A percentile compares a stretch with the other conserved stretches of the same genome.
Conservation (phyloP, 2,329 filamentous ascomycete genomes). For the Paracamarosporium sp. region DNA sequence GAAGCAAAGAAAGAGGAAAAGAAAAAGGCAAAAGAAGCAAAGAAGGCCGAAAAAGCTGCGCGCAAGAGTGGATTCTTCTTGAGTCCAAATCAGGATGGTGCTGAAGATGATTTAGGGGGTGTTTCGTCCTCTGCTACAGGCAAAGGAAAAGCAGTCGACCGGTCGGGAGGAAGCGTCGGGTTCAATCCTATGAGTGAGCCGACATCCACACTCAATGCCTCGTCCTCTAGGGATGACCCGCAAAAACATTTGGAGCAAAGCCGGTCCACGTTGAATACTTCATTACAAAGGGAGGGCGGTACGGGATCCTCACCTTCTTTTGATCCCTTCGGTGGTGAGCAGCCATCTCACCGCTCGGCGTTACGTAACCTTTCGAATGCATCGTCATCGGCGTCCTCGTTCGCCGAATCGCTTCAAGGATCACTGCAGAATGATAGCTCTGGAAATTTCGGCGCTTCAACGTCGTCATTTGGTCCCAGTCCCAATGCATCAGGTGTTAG, state of each 20-base stretch:
- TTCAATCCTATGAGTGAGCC: constrained; percentile 53
- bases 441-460: constrained; percentile 44
- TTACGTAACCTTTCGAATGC: constrained; percentile 85
- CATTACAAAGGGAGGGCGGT: constrained; percentile 39
- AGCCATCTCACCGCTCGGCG: constrained; percentile 66
- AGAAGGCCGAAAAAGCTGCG: constrained; percentile 72
- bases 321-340: constrained; percentile 29
- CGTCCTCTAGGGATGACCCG: constrained; percentile 43
- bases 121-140: constrained; percentile 41
- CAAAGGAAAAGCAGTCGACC: constrained; percentile 57
- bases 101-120: constrained; percentile 32
- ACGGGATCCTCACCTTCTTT: constrained; percentile 54
- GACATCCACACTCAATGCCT: constrained; percentile 49
- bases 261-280: constrained; percentile 42
- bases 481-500: constrained; percentile 63
- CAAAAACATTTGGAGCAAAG: constrained; percentile 56
- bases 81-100: constrained; percentile 62
- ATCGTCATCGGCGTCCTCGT: constrained; percentile 81
- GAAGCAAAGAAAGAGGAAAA: constrained; percentile 86
- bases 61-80: constrained; percentile 66
- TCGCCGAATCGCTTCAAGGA: constrained; percentile 67
- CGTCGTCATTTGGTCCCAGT: constrained; percentile 55
- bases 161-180: constrained; percentile 45
- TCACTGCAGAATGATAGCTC: constrained; percentile 34
- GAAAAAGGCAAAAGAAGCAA: constrained; percentile 68